Evolutionary conservation across 441 rosid species (phyloP).

Genomic region (Erodium chrysanthum): DNA sequence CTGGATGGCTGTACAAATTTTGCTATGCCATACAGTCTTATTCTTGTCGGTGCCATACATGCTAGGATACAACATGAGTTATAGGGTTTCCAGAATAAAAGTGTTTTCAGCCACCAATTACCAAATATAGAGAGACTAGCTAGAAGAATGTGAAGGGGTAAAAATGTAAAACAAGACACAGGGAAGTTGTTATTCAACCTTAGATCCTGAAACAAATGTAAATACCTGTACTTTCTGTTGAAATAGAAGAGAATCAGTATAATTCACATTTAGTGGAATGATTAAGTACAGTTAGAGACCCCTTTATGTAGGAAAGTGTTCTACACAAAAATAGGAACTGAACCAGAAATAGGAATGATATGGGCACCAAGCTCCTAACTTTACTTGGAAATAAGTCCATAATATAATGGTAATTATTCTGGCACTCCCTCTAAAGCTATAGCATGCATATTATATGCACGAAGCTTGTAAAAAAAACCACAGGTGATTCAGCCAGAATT

Average conservation of each 20-base stretch:
- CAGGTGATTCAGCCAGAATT: too few species aligned
- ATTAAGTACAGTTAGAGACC: too few species aligned
- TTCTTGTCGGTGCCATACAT: not conserved
- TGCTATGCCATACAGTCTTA: not conserved
- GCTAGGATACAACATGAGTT: not conserved
- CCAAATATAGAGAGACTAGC: not conserved
- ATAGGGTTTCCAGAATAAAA: not conserved
- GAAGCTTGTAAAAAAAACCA: too few species aligned
- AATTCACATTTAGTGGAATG: too few species aligned
- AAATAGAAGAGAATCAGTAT: not conserved
- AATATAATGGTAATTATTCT: too few species aligned
- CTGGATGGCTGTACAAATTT: not conserved
- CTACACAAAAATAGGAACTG: not conserved
- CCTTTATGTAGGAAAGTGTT: not conserved
- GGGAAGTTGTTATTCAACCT: not conserved
- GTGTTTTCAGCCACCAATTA: conserved; percentile 4
- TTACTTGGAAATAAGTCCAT: not conserved
- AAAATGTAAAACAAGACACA: not conserved
- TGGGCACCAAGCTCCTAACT: not conserved
- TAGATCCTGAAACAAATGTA: not conserved
- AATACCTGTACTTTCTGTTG: not conserved
- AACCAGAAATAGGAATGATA: not conserved
- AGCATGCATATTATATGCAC: too few species aligned
- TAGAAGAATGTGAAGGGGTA: not conserved
- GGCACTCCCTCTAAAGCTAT: too few species aligned